Base-by-base conservation (phyloP, 805 yeast species). In the Barnettozyma wickerhamii region DNA sequence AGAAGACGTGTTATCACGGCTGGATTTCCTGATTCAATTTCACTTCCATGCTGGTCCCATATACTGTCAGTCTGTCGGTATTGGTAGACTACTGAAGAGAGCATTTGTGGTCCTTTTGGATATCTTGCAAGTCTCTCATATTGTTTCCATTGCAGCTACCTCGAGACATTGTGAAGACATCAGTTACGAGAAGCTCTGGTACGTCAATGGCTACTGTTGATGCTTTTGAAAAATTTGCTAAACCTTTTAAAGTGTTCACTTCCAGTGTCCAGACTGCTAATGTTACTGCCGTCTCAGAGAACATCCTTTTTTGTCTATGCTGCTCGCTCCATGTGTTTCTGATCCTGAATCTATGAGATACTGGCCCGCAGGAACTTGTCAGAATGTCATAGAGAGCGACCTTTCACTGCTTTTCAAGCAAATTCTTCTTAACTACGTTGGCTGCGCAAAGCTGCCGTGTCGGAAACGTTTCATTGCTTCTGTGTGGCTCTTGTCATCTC, bases 41-140 rank as follows among this genome's bases (percentile, higher is more conserved):
- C 45, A n/a, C 52, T 4, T 12, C 13, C 60, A 55, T 31, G 46
- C 45, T 39, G 53, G 48, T 29, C 30, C 56, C 4, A 47, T 48
- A 51, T 41, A 51, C 20, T 35, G 37, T 24, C 56, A 55, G 35
- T 53, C 57, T 17, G 31, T 42, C n/a, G 45, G 44, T 19, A 20
- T 46, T 4, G 42, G 45, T 3, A 47, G 41, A 17, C 38, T 38
- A 18, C 5, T 29, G 3, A 21, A 44, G 2, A 52, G 56, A 29
- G 60, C 61, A 40, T 86, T 86, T 60, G 95, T 86, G 54, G 43
- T 70, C 10, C 81, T 86, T 61, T 55, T 81, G 20, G 45, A 71
- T 18, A 37, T 65, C 6, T 95, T 86, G 56, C 71, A 82, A 30
- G 40, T 70, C 2, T 56, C 81, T 35, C 87, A 79, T 10, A 60